These are phyloP conservation scores for Podospora pseudocomata DNA, from an alignment of 495 filamentous ascomycete species.

Conservation along the genomic window DNA sequence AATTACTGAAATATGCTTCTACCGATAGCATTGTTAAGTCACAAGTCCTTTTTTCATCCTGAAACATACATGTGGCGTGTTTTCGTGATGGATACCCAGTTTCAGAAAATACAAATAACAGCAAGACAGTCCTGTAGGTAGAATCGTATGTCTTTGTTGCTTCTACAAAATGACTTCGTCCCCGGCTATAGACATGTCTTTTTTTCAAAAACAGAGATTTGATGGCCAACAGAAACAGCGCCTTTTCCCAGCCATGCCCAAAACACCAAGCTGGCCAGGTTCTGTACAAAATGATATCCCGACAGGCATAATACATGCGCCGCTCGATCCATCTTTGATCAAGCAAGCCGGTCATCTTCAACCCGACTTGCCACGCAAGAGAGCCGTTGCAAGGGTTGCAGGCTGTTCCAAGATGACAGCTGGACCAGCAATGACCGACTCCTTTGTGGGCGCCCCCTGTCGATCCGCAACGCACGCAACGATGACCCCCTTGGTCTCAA, in stretches of 20 bases:
- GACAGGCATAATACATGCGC: neutral
- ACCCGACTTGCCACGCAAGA: slow-evolving; percentile 11
- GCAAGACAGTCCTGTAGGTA: too few species aligned
- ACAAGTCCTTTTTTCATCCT: too few species aligned
- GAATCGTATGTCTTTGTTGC: neutral
- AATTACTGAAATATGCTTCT: too few species aligned
- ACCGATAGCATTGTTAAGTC: too few species aligned
- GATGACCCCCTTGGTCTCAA: slow-evolving; percentile 50
- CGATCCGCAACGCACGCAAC: slow-evolving; percentile 44
- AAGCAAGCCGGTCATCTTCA: neutral
- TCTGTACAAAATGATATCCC: neutral
- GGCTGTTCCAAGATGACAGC: slow-evolving; percentile 43
- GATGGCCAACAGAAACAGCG: neutral
- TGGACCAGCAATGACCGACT: slow-evolving; percentile 40
- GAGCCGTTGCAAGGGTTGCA: slow-evolving; percentile 14
- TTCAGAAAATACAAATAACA: neutral
- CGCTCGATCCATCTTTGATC: neutral
- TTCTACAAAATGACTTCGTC: neutral
- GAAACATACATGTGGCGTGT: neutral
- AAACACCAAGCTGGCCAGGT: neutral
- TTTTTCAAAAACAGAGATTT: neutral
- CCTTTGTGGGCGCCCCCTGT: slow-evolving; percentile 45
- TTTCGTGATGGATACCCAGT: neutral
- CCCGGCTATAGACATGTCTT: neutral
- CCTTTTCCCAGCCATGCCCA: neutral